Evolutionary conservation across 2,329 filamentous ascomycete species (phyloP), one percentile per base, ranked within the genome.

Genomic region (Lithohypha guttulata): DNA sequence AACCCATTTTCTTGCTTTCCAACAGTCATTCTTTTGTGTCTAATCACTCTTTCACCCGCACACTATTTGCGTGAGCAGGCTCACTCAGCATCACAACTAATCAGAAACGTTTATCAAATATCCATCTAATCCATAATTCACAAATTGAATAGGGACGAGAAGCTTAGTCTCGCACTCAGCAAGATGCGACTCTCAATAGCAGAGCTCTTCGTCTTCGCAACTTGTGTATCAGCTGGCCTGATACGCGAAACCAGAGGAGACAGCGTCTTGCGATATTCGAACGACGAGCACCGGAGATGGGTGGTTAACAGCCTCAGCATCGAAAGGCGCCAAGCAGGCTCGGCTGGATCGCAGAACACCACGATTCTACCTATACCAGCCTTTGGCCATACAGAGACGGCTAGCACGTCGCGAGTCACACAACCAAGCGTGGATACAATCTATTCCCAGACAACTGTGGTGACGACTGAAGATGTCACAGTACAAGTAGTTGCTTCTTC

Each of bases 241-340:
- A 47, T 52, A 23, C 32, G 43, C 23, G 44, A 39, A 46, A 46
- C 13, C 45, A 49, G 42, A 25, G 23, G 39, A 14, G 23, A 39
- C 27, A 43, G 45, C 39, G 43, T 45, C 26, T 37, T 45, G 18
- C 47, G 47, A 19, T 33, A 28, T 19, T 15, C 21, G 8, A 40
- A 42, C 27, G 39, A 42, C n/a, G 30, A 48, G 47, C 20, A 47
- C 34, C 11, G 42, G 50, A 26, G 35, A 51, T 43, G 50, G 50
- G 26, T n/a, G 33, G 39, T 20, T 47, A 25, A 25, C n/a, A 25
- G n/a, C 4, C 42, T 50, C n/a, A 48, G 46, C 9, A 42, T 37
- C 6, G 14, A 23, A 13, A 30, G 19, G 27, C 14, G 35, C 18
- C 35, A 39, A 18, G 26, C 20, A 18, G 38, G 29, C 18, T 34